Conservation (phyloP, 1,139 yeast species). For the Candida sojae region DNA sequence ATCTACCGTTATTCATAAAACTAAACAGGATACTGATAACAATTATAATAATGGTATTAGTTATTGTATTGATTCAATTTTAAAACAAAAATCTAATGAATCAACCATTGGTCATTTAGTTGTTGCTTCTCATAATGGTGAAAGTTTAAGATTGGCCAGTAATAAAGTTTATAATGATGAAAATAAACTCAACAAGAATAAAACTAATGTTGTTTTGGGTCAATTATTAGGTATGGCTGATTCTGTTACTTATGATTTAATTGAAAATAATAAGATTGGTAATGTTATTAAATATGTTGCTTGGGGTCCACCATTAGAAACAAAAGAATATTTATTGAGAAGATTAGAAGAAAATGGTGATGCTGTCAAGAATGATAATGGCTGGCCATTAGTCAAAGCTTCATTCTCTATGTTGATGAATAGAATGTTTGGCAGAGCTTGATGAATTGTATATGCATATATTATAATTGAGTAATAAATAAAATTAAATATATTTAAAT, state of each 20-base stretch:
- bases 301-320: constrained; percentile 97
- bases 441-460: neutral
- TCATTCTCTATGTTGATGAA: constrained; percentile 45
- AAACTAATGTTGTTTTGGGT: constrained; percentile 76
- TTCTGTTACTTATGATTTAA: constrained; percentile 75
- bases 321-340: constrained; percentile 86
- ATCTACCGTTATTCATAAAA: constrained; percentile 62
- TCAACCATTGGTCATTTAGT: constrained; percentile 79
- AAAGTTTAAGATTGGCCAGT: constrained; percentile 75
- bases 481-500: neutral
- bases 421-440: constrained; percentile 31
- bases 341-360: constrained; percentile 96
- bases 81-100: constrained; percentile 38
- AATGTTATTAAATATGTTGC: constrained; percentile 93
- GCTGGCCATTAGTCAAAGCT: constrained; percentile 71
- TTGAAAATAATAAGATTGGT: constrained; percentile 61
- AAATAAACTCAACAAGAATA: constrained; percentile 34
- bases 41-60: constrained; percentile 75
- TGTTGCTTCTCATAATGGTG: constrained; percentile 88
- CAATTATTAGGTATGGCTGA: constrained; percentile 98
- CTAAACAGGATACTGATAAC: constrained; percentile 75
- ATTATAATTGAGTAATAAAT: neutral
- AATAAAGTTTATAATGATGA: constrained; percentile 41
- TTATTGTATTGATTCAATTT: constrained; percentile 62
- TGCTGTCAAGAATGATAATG: constrained; percentile 88